Evolutionary conservation across 768 basidiomycete species (phyloP).

Genomic region (Boletus reticulatus): DNA sequence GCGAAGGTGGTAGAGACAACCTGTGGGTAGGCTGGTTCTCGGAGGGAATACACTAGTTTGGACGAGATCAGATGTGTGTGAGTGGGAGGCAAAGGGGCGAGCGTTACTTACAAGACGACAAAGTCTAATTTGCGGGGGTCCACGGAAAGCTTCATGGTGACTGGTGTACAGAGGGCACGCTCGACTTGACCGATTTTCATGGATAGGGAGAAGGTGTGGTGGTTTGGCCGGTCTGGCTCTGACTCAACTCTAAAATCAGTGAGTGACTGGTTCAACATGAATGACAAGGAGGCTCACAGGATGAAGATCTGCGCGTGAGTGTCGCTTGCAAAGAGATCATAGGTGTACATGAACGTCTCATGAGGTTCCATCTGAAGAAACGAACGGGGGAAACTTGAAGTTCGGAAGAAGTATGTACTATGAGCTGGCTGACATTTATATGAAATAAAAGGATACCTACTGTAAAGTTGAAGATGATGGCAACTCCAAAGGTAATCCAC

Average conservation of each 20-base stretch:
- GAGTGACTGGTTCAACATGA: not conserved
- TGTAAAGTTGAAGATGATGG: not conserved
- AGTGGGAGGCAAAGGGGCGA: not conserved
- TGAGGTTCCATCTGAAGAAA: slow-evolving; percentile 25
- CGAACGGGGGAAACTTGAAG: slow-evolving; percentile 14
- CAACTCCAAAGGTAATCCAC: slow-evolving; percentile 9
- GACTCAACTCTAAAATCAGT: slow-evolving; percentile 31
- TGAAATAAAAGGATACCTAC: slow-evolving; percentile 12
- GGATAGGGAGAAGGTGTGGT: slow-evolving; percentile 54
- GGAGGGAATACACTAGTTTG: slow-evolving; percentile 54
- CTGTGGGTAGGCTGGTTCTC: slow-evolving; percentile 52
- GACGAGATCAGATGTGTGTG: not conserved
- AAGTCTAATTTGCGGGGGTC: slow-evolving; percentile 59
- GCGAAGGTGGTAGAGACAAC: slow-evolving; percentile 54
- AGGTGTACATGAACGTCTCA: slow-evolving; percentile 40
- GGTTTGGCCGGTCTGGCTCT: slow-evolving; percentile 21
- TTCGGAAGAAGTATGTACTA: not conserved
- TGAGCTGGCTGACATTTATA: slow-evolving; percentile 8
- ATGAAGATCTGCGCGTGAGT: slow-evolving; percentile 50
- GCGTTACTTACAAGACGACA: slow-evolving; percentile 54
- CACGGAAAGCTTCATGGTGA: slow-evolving; percentile 43
- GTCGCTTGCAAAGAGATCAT: slow-evolving; percentile 42
- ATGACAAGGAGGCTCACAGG: slow-evolving; percentile 38
- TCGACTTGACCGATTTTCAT: slow-evolving; percentile 56
- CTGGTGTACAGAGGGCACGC: slow-evolving; percentile 48